Evolutionary conservation across 2,329 filamentous ascomycete genomes (phyloP).

Genomic region (Aaosphaeria arxii): DNA sequence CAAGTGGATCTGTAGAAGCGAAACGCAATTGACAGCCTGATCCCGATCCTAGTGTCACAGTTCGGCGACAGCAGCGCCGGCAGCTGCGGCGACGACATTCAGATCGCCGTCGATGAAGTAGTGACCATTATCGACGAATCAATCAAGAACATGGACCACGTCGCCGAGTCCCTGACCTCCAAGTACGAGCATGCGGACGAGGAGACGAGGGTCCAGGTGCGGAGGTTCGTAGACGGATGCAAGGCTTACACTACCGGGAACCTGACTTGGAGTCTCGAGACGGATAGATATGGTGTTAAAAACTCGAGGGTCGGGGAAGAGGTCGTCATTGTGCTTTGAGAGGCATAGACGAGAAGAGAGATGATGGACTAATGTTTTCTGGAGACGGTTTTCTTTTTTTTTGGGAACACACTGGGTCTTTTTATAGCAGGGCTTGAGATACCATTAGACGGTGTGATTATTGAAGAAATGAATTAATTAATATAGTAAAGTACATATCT

Average conservation of each 20-base stretch:
- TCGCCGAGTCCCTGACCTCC: constrained; percentile 1
- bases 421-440: too few relatives aligned
- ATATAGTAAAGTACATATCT: too few relatives aligned
- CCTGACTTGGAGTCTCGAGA: constrained; percentile 5
- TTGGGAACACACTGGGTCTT: too few relatives aligned
- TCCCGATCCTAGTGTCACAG: constrained; percentile 2
- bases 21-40: constrained; percentile 3
- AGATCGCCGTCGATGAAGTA: constrained; percentile 5
- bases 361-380: background rate
- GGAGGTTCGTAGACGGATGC: constrained; percentile 6
- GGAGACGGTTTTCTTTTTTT: too few relatives aligned
- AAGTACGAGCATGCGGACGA: background rate
- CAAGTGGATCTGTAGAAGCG: too few relatives aligned
- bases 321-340: background rate
- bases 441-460: too few relatives aligned
- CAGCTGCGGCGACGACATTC: background rate
- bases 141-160: constrained; percentile 2
- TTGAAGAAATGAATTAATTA: too few relatives aligned
- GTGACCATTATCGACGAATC: constrained; percentile 2
- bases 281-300: constrained; percentile 2
- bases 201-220: background rate
- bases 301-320: background rate
- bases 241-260: constrained; percentile 4
- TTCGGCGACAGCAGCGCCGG: too few relatives aligned
- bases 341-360: background rate